phyloP scores from a whole-genome alignment of 768 basidiomycete species.

The Royoungia palumana region DNA sequence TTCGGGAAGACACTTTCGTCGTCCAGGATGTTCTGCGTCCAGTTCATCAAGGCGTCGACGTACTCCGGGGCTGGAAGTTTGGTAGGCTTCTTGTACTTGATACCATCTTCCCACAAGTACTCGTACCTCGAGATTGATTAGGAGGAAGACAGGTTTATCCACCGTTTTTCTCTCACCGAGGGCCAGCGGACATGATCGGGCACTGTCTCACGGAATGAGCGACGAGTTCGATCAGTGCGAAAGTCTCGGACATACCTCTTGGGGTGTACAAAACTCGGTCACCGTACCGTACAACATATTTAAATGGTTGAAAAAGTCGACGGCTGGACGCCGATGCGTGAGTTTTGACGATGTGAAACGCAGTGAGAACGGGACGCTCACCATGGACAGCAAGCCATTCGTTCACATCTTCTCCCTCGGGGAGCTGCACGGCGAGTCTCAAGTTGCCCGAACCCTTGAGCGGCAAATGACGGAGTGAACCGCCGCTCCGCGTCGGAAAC shows the following conservation, averaged over 20 bases:
- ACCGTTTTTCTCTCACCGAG: slow-evolving; percentile 57
- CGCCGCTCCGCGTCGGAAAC: slow-evolving; percentile 12
- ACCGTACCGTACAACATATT: slow-evolving; percentile 99
- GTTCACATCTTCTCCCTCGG: slow-evolving; percentile 94
- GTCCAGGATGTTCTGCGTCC: slow-evolving; percentile 91
- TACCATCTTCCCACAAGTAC: slow-evolving; percentile 92
- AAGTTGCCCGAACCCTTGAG: slow-evolving; percentile 91
- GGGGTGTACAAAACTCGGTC: slow-evolving; percentile 94
- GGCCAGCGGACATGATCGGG: slow-evolving; percentile 95
- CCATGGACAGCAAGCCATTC: slow-evolving; percentile 99
- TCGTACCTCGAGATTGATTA: slow-evolving; percentile 63
- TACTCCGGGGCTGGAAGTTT: slow-evolving; percentile 95
- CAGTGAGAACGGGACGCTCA: slow-evolving; percentile 42
- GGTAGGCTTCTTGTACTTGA: slow-evolving; percentile 84
- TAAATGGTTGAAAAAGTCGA: slow-evolving; percentile 99
- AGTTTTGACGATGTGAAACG: neutral
- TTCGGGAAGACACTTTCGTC: slow-evolving; percentile 92
- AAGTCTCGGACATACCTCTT: slow-evolving; percentile 59
- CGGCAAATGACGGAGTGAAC: neutral
- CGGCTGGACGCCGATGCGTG: slow-evolving; percentile 52
- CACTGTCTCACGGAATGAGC: slow-evolving; percentile 48
- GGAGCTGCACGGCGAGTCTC: slow-evolving; percentile 85
- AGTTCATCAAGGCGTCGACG: slow-evolving; percentile 98
- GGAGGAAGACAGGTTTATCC: neutral
- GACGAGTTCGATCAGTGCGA: slow-evolving; percentile 2